A percentile compares a stretch with the other conserved stretches of the same genome.
These are phyloP conservation scores for Dissophora ornata DNA, from an alignment of 192 early-diverging fungal genomes.

Conservation along the genomic window DNA sequence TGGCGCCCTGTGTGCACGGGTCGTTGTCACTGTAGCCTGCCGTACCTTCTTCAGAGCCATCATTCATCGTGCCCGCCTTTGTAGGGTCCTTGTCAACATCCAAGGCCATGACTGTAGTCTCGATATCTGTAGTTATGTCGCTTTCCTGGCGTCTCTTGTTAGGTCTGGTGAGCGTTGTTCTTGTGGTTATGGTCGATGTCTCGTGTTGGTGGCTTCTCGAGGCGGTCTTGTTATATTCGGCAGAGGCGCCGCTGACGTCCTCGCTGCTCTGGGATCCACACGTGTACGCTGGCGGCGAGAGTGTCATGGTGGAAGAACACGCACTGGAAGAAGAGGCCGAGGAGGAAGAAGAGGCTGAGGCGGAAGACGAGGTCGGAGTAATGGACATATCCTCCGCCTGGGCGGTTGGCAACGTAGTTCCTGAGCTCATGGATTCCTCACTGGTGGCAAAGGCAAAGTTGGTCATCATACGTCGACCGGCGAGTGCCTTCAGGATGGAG, in stretches of 20 bases:
- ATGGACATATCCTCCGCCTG: not conserved
- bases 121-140: conserved; percentile 17
- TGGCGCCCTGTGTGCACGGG: not conserved
- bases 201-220: not conserved
- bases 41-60: not conserved
- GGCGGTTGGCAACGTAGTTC: not conserved
- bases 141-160: conserved; percentile 24
- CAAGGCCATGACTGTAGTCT: conserved; percentile 13
- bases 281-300: not conserved
- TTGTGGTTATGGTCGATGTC: not conserved
- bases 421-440: not conserved
- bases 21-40: not conserved
- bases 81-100: conserved; percentile 12
- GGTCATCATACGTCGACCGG: conserved; percentile 7
- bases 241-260: too few relatives aligned
- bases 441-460: too few relatives aligned
- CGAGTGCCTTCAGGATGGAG: conserved; percentile 25
- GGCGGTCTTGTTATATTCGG: too few relatives aligned
- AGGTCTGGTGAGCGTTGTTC: not conserved
- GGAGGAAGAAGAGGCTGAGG: not conserved
- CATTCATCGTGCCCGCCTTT: not conserved
- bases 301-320: not conserved
- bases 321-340: not conserved
- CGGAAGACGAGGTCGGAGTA: not conserved
- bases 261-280: too few relatives aligned